phyloP scores from a whole-genome alignment of 768 basidiomycete genomes.

The Peribolospora kevripleyi region DNA sequence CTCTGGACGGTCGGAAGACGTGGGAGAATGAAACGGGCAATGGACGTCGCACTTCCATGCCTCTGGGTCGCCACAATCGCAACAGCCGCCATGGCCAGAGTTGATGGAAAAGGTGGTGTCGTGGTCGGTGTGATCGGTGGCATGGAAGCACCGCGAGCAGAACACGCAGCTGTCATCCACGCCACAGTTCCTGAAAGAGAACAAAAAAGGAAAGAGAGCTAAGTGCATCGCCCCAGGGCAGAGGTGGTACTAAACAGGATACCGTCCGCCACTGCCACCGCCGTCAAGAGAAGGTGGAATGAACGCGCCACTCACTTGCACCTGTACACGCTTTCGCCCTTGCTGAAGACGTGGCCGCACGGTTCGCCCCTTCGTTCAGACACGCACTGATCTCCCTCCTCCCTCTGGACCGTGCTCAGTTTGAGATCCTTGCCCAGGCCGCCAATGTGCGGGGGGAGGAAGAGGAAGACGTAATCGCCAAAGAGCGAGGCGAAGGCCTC shows the following conservation, averaged over 20 bases:
- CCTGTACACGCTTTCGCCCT: conserved; percentile 75
- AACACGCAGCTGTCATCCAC: conserved; percentile 73
- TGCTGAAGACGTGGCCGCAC: conserved; percentile 66
- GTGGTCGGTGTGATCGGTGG: conserved; percentile 58
- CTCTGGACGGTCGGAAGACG: background rate
- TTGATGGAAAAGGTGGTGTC: conserved; percentile 87
- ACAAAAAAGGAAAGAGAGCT: background rate
- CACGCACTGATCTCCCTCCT: no score
- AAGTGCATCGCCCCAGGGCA: background rate
- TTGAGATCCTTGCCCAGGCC: no score
- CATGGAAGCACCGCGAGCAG: conserved; percentile 69
- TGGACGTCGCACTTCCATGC: conserved; percentile 48
- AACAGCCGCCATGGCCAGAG: conserved; percentile 50
- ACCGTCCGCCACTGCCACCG: background rate
- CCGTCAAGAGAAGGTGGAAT: background rate
- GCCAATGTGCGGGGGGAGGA: no score
- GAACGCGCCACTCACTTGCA: conserved; percentile 46
- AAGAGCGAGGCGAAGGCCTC: no score
- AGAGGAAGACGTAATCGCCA: no score
- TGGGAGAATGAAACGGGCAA: conserved; percentile 53
- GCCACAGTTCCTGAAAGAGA: conserved; percentile 49
- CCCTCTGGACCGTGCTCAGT: no score
- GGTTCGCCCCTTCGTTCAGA: conserved; percentile 29
- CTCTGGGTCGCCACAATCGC: conserved; percentile 80
- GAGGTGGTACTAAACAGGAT: background rate